These are phyloP conservation scores for Leccinum incarnatum DNA, from an alignment of 768 basidiomycete species.

Conservation along the genomic window DNA sequence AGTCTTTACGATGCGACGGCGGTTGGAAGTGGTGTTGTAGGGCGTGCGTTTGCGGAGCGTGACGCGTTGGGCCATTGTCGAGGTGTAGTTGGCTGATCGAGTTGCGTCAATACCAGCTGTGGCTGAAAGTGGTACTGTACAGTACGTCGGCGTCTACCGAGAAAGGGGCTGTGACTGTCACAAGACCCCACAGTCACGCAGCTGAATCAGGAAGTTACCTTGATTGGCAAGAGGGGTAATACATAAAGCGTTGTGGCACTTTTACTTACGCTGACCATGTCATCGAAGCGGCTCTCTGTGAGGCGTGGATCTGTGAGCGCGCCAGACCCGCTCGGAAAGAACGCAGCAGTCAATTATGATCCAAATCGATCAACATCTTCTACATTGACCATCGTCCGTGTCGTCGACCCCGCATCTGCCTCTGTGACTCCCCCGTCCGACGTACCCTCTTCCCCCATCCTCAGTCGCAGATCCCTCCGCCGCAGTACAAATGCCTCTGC, in stretches of 20 bases:
- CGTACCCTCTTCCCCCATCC: slow-evolving; percentile 24
- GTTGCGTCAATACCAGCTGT: slow-evolving; percentile 1
- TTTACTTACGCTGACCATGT: background rate
- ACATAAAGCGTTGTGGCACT: background rate
- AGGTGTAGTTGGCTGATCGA: slow-evolving; percentile 1
- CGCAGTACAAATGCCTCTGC: slow-evolving; percentile 32
- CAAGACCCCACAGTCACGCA: background rate
- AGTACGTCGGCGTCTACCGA: slow-evolving; percentile 20
- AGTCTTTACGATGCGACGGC: slow-evolving; percentile 94
- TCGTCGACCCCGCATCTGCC: slow-evolving; percentile 38
- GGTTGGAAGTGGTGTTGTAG: slow-evolving; percentile 97
- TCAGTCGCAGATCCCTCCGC: slow-evolving; percentile 32
- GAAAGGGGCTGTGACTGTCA: background rate
- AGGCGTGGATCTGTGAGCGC: slow-evolving; percentile 71
- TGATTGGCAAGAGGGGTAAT: background rate
- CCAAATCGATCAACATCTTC: slow-evolving; percentile 55
- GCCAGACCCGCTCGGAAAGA: slow-evolving; percentile 61
- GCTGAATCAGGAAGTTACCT: slow-evolving; percentile 7
- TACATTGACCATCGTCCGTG: slow-evolving; percentile 73
- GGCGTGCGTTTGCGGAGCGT: slow-evolving; percentile 98
- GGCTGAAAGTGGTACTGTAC: slow-evolving; percentile 25
- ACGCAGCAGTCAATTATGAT: slow-evolving; percentile 51
- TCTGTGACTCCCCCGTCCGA: slow-evolving; percentile 19
- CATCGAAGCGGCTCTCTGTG: slow-evolving; percentile 39
- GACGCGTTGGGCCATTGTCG: slow-evolving; percentile 94